phyloP scores from a whole-genome alignment of 352 stramenopile species.

The Globisporangium nodosum region DNA sequence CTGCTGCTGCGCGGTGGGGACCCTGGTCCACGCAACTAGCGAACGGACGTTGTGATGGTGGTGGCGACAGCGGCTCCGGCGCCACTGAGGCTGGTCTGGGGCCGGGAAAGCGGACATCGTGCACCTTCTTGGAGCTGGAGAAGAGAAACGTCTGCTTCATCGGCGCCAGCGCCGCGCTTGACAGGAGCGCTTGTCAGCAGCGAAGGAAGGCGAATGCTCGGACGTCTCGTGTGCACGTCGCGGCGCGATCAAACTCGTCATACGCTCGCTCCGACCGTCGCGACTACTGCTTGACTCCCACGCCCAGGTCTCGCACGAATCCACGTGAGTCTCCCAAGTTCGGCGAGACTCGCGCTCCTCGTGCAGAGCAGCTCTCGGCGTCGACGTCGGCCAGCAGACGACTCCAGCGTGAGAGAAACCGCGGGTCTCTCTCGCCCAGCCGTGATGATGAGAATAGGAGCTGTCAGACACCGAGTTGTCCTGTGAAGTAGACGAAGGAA shows the following conservation, averaged over 20 bases:
- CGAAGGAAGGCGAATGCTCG: neutral
- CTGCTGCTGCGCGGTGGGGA: too few species aligned
- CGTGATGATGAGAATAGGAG: too few species aligned
- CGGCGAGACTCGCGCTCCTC: too few species aligned
- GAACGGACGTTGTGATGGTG: neutral
- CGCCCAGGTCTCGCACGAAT: too few species aligned
- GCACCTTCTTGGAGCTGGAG: constrained; percentile 11
- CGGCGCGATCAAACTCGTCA: neutral
- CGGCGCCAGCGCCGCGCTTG: neutral
- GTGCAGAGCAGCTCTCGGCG: too few species aligned
- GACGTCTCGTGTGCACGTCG: neutral
- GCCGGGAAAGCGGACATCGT: constrained; percentile 8
- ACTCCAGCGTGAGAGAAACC: too few species aligned
- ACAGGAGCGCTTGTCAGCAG: neutral
- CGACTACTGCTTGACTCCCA: too few species aligned
- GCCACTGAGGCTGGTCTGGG: neutral
- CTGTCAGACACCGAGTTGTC: too few species aligned
- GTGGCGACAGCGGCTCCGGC: neutral
- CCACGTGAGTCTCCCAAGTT: too few species aligned
- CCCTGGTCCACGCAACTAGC: neutral
- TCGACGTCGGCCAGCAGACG: too few species aligned
- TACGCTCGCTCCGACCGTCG: neutral
- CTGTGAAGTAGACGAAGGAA: too few species aligned
- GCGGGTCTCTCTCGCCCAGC: too few species aligned
- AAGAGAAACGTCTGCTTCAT: constrained; percentile 14